Conservation (phyloP, 306 rosid genomes). For the Leucaena leucocephala region DNA sequence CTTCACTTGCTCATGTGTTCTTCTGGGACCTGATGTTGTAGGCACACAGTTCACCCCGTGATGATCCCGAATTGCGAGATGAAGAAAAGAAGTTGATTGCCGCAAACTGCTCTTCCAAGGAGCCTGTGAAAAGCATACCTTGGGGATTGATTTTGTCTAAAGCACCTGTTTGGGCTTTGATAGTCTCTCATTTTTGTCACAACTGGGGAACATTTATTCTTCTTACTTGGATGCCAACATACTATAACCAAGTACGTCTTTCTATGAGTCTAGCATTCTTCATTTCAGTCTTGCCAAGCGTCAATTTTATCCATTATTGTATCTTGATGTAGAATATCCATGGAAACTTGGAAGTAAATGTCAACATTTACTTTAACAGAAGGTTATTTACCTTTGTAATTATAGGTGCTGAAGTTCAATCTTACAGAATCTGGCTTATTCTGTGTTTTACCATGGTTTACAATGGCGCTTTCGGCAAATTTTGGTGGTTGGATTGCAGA, state of each 20-base stretch:
- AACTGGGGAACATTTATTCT: slow-evolving; percentile 99
- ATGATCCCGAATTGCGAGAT: slow-evolving; percentile 83
- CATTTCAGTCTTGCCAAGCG: slow-evolving; percentile 14
- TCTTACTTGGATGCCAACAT: slow-evolving; percentile 99
- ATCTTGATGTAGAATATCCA: slow-evolving; percentile 22
- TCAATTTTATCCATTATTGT: slow-evolving; percentile 3
- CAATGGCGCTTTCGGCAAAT: slow-evolving; percentile 97
- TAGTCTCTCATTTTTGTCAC: slow-evolving; percentile 94
- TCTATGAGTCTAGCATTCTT: slow-evolving; percentile 3
- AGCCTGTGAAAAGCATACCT: slow-evolving; percentile 86
- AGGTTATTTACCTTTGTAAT: slow-evolving; percentile 37
- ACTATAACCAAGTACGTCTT: slow-evolving; percentile 86
- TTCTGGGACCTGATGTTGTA: slow-evolving; percentile 39
- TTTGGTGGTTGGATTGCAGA: slow-evolving; percentile 99
- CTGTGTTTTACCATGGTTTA: slow-evolving; percentile 92
- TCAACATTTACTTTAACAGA: slow-evolving; percentile 18
- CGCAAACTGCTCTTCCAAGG: slow-evolving; percentile 59
- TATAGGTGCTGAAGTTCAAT: slow-evolving; percentile 94
- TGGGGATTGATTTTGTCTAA: slow-evolving; percentile 91
- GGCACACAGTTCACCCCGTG: slow-evolving; percentile 95
- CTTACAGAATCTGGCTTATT: slow-evolving; percentile 93
- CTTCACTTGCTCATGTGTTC: slow-evolving; percentile 16
- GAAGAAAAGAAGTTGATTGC: slow-evolving; percentile 81
- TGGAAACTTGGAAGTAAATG: slow-evolving; percentile 27
- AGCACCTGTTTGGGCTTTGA: slow-evolving; percentile 95